Percentiles rank a stretch among this genome's conserved stretches.
Conservation (phyloP, 2,329 filamentous ascomycete species). For the Scedosporium boydii region DNA sequence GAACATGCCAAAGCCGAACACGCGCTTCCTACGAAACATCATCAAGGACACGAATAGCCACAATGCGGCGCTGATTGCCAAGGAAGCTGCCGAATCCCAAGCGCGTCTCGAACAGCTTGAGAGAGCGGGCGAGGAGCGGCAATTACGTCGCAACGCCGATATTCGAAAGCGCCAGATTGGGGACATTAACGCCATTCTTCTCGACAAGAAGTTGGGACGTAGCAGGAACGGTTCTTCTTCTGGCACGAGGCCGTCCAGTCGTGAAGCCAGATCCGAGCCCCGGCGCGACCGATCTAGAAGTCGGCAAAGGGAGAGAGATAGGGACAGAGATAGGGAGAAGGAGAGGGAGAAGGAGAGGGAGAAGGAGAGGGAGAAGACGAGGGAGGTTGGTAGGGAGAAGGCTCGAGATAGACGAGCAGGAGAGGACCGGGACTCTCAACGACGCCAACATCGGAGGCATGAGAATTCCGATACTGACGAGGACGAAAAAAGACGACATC, state of each 20-base stretch:
- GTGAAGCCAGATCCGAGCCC: not conserved
- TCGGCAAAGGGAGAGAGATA: conserved; percentile 8
- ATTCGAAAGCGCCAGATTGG: conserved; percentile 50
- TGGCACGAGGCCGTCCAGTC: not conserved
- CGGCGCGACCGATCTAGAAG: not conserved
- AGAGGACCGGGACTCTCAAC: not conserved
- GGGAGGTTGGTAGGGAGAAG: not conserved
- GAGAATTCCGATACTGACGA: not conserved
- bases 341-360: not conserved
- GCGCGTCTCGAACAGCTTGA: conserved; percentile 58
- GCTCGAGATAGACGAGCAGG: not conserved
- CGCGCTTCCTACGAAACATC: conserved; percentile 76
- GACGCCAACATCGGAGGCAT: not conserved
- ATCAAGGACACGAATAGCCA: conserved; percentile 82
- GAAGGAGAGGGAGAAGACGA: not conserved
- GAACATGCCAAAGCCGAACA: conserved; percentile 79
- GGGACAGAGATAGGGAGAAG: conserved; percentile 4
- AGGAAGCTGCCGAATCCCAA: conserved; percentile 70
- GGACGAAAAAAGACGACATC: conserved; percentile 10
- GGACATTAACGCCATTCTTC: conserved; percentile 48
- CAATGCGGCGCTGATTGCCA: conserved; percentile 77
- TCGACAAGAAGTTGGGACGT: conserved; percentile 3
- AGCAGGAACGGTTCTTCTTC: not conserved
- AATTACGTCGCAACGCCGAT: conserved; percentile 37
- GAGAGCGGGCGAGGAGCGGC: conserved; percentile 32